Evolutionary conservation across 2,329 filamentous ascomycete genomes (phyloP), one percentile per base, ranked within the genome.

Genomic region (Aspergillus amoenus): DNA sequence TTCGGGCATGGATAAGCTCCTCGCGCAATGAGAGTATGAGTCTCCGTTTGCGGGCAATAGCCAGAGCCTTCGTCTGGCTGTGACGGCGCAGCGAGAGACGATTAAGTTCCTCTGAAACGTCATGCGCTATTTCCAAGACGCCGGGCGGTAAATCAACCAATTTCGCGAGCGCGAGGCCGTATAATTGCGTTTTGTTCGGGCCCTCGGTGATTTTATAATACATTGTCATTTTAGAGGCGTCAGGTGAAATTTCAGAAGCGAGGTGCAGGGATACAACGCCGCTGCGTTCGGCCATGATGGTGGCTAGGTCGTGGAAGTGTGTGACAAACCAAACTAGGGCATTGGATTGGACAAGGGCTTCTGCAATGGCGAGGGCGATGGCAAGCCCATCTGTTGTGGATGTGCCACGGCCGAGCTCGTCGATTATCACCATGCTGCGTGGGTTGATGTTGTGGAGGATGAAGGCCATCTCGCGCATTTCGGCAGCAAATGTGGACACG

Each of bases 401-500:
- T 0, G 94, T 99, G 1, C 92, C 93, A 27, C 94, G 84, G 0
- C 94, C 93, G 3, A 99, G 83, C 69, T 99, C 94, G 66, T 99
- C 94, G 49, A 99, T 85, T 48, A 99, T 89, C 2, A 88, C 86
- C 65, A 96, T 81, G 64, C 90, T 93, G 47, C 85, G 83, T 6
- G 81, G 80, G 62, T 92, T 88, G 55, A 97, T 84, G 67, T 96
- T 96, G 52, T 86, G 84, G 1, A 97, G 76, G 54, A 99, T 97
- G 70, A 95, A 96, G 0, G 93, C 91, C 77, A 93, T 95, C 67
- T 97, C 94, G 42, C 91, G 84, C 94, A 99, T 97, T 73, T 99
- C 94, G 0, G 91, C 83, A 0, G 93, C 91, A 70, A 97, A 99
- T 0, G 91, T 96, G 0, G 93, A 97, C 22, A 96, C 84, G 61